Conservation (phyloP, 768 basidiomycete species). For the Thelephora ganbajun region DNA sequence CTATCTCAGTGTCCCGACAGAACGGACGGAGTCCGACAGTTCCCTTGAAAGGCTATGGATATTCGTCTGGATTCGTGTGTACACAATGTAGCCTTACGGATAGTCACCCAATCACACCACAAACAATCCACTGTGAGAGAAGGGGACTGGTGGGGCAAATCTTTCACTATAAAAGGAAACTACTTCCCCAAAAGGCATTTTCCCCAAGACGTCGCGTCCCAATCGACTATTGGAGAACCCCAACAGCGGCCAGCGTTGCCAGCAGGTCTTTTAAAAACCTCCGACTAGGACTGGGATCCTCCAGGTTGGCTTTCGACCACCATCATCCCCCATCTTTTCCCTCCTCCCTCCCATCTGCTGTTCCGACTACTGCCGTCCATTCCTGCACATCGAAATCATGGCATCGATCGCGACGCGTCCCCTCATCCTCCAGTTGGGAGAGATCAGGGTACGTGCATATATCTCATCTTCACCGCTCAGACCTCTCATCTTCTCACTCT, state of each 20-base stretch:
- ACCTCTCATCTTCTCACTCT: neutral
- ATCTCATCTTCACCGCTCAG: neutral
- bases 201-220: no score
- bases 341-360: neutral
- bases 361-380: neutral
- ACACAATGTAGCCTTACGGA: no score
- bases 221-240: neutral
- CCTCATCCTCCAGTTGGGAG: constrained; percentile 18
- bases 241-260: neutral
- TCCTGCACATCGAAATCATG: neutral
- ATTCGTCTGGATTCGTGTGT: no score
- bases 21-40: no score
- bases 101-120: no score
- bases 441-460: constrained; percentile 17
- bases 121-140: no score
- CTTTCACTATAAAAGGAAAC: no score
- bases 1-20: no score
- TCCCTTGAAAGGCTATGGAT: no score
- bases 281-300: neutral
- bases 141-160: no score
- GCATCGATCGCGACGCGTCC: constrained; percentile 14
- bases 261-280: neutral
- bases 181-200: no score
- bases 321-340: neutral
- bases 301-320: neutral